phyloP scores from a whole-genome alignment of 495 filamentous ascomycete genomes.

The Penicillium cosmopolitanum region DNA sequence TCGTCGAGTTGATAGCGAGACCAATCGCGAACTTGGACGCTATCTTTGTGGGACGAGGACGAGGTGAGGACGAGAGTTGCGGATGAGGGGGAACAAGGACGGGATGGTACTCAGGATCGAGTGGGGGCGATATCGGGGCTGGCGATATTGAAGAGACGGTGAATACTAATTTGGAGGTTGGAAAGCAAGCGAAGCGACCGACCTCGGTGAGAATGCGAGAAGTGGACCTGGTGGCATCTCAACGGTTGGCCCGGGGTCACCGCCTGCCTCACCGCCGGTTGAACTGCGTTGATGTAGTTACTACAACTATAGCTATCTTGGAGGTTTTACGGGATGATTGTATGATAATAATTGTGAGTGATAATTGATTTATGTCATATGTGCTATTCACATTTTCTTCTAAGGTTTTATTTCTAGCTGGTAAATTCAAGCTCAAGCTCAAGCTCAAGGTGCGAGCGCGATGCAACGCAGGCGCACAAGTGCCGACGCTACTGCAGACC shows the following conservation, averaged over 20 bases:
- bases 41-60: constrained; percentile 2
- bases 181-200: constrained; percentile 5
- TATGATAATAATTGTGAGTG: too few relatives aligned
- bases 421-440: neutral
- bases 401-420: too few relatives aligned
- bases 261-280: constrained; percentile 28
- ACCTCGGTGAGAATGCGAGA: constrained; percentile 6
- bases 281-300: neutral
- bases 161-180: constrained; percentile 3
- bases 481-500: constrained; percentile 3
- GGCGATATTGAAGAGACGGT: neutral
- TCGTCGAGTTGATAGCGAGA: constrained; percentile 19
- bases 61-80: neutral
- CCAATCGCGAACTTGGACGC: constrained; percentile 17
- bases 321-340: too few relatives aligned
- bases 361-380: too few relatives aligned
- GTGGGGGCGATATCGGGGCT: neutral
- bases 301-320: neutral
- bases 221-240: constrained; percentile 33
- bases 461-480: constrained; percentile 1
- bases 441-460: neutral
- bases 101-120: neutral
- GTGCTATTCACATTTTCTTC: too few relatives aligned
- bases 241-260: constrained; percentile 26
- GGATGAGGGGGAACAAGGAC: neutral